phyloP scores from a whole-genome alignment of 495 filamentous ascomycete species.

The Neurospora sp. region DNA sequence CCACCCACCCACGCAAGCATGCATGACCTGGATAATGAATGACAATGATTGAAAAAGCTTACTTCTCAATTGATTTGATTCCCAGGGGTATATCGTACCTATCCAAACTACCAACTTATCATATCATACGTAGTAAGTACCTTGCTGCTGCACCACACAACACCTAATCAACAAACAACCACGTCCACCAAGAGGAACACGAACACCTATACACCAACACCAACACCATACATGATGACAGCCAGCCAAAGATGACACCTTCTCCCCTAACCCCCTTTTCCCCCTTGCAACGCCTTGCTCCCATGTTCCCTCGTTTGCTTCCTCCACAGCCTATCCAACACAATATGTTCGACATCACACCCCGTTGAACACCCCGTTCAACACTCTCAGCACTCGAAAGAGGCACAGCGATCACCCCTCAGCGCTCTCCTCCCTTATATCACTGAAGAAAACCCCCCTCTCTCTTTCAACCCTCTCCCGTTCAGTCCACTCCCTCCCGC shows the following conservation, averaged over 20 bases:
- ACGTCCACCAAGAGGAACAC: background rate
- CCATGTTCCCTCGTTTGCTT: background rate
- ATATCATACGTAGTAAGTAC: no score
- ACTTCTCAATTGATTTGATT: no score
- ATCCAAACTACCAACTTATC: no score
- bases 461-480: background rate
- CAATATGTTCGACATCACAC: background rate
- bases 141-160: no score
- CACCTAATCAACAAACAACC: background rate
- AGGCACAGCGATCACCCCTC: constrained; percentile 5
- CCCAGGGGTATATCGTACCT: no score
- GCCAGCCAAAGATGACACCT: background rate
- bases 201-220: background rate
- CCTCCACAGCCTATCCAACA: background rate
- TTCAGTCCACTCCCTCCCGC: background rate
- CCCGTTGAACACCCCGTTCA: background rate
- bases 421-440: constrained; percentile 18
- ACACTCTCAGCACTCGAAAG: no score
- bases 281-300: background rate
- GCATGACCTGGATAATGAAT: no score
- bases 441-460: constrained; percentile 18
- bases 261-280: background rate
- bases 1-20: no score
- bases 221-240: background rate
- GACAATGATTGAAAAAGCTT: no score